Evolutionary conservation across 352 stramenopile species (phyloP), one percentile per base, ranked within the genome.

Genomic region (Globisporangium cylindrosporum): DNA sequence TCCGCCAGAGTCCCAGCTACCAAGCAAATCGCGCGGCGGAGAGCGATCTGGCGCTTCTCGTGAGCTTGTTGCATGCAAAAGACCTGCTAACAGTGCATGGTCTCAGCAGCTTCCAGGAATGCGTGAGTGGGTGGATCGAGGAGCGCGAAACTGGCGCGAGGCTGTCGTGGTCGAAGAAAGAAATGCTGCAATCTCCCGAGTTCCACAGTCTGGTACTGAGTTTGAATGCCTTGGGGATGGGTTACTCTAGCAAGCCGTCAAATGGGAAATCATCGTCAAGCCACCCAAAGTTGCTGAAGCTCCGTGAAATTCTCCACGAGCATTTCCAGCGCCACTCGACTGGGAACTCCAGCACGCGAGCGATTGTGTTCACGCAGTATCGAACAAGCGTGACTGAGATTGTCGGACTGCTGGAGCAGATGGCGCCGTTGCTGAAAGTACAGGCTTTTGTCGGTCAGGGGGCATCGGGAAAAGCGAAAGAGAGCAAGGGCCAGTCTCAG

Each of bases 311-410:
- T 22, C 72, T 97, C 10, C 73, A 92, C n/a, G 88, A 97, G 46
- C 88, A 97, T 56, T 95, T 97, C 62, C 71, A 89, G 38, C 82
- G 88, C 15, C 86, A 97, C 72, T 65, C 78, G 3, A 69, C 69
- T 6, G 86, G 77, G 0, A 70, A 78, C 29, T 93, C 83, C 41
- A 97, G 84, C 43, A 99, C 97, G 5, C 80, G 97, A 12, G 97
- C 91, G 4, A 99, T 99, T 66, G 95, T 99, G 4, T 99, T 99
- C 75, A 98, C 96, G 7, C 94, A 99, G 68, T 98, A 95, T 73
- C 88, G 98, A 67, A 90, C 92, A 49, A 98, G 89, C 64, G 97
- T 99, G 1, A 79, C 75, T 5, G 96, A 98, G 70, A 99, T 99
- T 66, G 89, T 98, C 2, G 73, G 71, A 5, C 71, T 97, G 24